A percentile compares a stretch with the other conserved stretches of the same genome.
Conservation (phyloP, 805 yeast genomes). For the Candida succiphila region DNA sequence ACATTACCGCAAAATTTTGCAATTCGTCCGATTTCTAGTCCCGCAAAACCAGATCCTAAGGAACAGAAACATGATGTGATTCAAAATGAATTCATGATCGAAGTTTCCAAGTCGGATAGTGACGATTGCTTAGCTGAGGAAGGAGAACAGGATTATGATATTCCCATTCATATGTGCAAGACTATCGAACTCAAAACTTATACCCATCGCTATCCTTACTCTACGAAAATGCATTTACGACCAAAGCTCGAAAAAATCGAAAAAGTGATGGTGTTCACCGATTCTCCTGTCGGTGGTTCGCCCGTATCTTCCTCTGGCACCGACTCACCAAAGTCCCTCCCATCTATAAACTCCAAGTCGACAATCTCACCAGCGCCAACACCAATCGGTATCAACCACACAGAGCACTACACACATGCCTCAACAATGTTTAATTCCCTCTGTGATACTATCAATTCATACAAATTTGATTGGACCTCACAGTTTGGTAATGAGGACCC, state of each 20-base stretch:
- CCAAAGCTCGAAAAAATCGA: constrained; percentile 5
- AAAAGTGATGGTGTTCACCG: neutral
- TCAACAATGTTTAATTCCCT: constrained; percentile 15
- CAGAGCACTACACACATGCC: neutral
- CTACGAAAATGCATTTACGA: neutral
- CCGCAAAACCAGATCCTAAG: neutral
- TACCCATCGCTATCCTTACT: constrained; percentile 9
- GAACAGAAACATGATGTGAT: neutral
- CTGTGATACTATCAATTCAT: constrained; percentile 7
- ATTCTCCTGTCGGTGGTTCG: neutral
- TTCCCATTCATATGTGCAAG: constrained; percentile 18
- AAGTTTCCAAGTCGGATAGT: neutral
- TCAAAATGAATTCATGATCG: neutral
- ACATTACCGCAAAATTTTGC: constrained; percentile 18
- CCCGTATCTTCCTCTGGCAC: neutral
- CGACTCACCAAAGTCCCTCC: neutral
- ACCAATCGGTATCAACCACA: neutral
- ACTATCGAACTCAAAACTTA: constrained; percentile 16
- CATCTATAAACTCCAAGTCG: neutral
- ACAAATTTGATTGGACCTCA: constrained; percentile 8
- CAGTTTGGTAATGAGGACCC: no score
- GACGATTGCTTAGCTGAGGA: neutral
- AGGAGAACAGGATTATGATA: constrained; percentile 9
- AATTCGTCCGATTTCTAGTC: constrained; percentile 8
- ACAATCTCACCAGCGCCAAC: neutral